Evolutionary conservation across 345 rosid genomes (phyloP), one percentile per base, ranked within the genome.

Genomic region (Reutealis trisperma): DNA sequence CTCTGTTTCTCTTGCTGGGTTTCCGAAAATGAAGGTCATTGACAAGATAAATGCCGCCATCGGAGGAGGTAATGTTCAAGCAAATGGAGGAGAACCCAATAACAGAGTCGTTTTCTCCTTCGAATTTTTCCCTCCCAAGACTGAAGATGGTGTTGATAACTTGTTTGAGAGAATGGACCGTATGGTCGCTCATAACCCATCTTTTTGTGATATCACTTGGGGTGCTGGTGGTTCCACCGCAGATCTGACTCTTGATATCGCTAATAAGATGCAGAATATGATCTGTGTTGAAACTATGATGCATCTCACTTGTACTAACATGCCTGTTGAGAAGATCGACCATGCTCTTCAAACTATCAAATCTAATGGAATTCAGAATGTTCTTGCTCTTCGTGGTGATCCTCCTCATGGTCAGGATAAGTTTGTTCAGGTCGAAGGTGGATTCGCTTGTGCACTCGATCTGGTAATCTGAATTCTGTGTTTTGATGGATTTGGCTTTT

Each of bases 171-270:
- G 92, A 25, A 96, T 96, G 98, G 99, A 94, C 82, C 92, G 98
- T 0, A 89, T 96, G 94, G 99, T 94, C 30, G 81, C 90, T 45
- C 91, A 94, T 78, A 91, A 88, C 70, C 99, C 99, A 0, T 25
- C 97, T 11, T 96, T 96, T 86, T 96, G 99, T 76, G 99, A 96
- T 81, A 94, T 96, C 84, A 96, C 99, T 15, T 96, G 99, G 99
- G 99, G 99, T 0, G 98, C 99, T 5, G 99, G 99, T 13, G 99
- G 99, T 30, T 87, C 99, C 78, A 94, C 99, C 45, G 99, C 98
- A 0, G 98, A 96, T 82, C 89, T 96, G 24, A 96, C 98, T 8
- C 89, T 96, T 11, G 97, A 96, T 70, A 96, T 96, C 82, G 97
- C 97, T 67, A 91, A 92, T 67, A 82, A 79, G 91, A 96, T 96